Percentiles rank a stretch among this genome's conserved stretches.
These are phyloP conservation scores for Corymbia maculata DNA, from an alignment of 345 rosid genomes.

Conservation along the genomic window DNA sequence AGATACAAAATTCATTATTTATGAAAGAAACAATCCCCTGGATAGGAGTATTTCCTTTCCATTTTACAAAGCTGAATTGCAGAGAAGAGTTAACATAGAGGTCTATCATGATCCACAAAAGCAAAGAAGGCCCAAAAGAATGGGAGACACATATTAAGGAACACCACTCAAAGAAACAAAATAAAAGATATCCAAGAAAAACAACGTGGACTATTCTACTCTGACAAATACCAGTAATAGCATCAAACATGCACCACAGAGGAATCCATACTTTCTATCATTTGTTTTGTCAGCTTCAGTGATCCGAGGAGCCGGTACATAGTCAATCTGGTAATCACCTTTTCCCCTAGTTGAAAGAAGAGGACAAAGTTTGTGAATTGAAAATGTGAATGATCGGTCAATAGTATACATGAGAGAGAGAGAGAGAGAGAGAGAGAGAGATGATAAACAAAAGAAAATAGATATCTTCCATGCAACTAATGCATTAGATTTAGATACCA, in stretches of 20 bases:
- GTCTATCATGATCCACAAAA: not conserved
- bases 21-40: not conserved
- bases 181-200: not conserved
- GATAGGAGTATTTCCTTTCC: not conserved
- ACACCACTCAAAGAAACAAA: not conserved
- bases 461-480: not conserved
- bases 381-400: not conserved
- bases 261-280: conserved; percentile 63
- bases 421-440: not conserved
- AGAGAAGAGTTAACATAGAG: not conserved
- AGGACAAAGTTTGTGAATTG: not conserved
- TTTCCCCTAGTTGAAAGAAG: conserved; percentile 48
- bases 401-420: not conserved
- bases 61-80: not conserved
- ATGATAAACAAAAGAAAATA: not conserved
- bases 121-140: not conserved
- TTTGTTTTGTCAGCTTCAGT: conserved; percentile 86
- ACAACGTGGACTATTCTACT: not conserved
- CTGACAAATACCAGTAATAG: not conserved
- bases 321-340: conserved; percentile 92
- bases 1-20: not conserved
- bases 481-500: not conserved
- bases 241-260: not conserved
- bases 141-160: not conserved
- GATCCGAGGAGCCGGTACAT: conserved; percentile 82